Percentiles rank a stretch among this genome's conserved stretches.
These are phyloP conservation scores for Fusarium sp. DNA, from an alignment of 2,329 filamentous ascomycete genomes.

Conservation along the genomic window DNA sequence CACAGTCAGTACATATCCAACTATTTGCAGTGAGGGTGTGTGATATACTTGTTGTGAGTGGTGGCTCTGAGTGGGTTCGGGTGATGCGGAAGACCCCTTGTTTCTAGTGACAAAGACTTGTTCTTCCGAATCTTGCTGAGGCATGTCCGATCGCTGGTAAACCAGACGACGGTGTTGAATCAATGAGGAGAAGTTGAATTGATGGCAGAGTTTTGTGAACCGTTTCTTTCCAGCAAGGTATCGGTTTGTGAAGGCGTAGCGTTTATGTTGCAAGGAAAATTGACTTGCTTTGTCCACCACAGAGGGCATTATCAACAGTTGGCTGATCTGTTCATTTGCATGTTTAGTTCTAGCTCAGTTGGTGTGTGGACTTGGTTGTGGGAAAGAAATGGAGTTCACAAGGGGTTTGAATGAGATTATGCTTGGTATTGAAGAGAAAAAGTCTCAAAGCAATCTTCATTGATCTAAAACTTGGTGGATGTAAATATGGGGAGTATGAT, in stretches of 20 bases:
- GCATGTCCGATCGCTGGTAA: conserved; percentile 44
- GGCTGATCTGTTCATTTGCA: conserved; percentile 23
- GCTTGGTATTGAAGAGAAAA: not conserved
- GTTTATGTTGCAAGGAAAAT: conserved; percentile 37
- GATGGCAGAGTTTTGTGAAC: conserved; percentile 19
- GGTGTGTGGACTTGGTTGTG: not conserved
- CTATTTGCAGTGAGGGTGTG: not conserved
- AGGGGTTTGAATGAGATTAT: not conserved
- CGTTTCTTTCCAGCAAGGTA: conserved; percentile 17
- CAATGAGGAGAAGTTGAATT: conserved; percentile 23
- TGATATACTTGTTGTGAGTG: conserved; percentile 17
- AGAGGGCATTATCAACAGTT: conserved; percentile 44
- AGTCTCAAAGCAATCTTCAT: not conserved
- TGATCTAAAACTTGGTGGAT: no score
- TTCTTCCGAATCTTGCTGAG: conserved; percentile 40
- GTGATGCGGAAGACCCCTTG: conserved; percentile 35
- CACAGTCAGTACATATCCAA: not conserved
- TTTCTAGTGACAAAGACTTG: conserved; percentile 38
- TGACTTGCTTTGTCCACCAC: conserved; percentile 45
- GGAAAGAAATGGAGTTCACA: not conserved
- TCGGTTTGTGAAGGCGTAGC: conserved; percentile 2
- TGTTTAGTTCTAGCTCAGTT: conserved; percentile 15
- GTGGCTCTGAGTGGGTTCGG: conserved; percentile 13
- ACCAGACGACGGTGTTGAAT: conserved; percentile 40
- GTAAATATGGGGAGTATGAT: not conserved